Base-by-base conservation (phyloP, 2,329 filamentous ascomycete species). In the Penicillium hordei region DNA sequence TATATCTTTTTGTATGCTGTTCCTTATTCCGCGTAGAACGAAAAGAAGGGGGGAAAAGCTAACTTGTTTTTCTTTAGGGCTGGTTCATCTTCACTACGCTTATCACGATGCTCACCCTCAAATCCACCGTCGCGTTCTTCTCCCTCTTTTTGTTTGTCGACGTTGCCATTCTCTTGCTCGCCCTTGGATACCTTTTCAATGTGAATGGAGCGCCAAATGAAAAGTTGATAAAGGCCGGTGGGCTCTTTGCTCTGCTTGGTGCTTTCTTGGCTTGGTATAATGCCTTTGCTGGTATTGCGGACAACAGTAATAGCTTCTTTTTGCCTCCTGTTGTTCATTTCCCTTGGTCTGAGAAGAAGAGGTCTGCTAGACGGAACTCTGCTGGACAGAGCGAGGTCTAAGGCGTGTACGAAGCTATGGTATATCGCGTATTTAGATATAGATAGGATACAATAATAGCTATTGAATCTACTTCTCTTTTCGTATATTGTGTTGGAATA, bases 81-180 rank as follows among this genome's bases (percentile, higher is more conserved):
- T 92, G 89, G 89, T 91, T 89, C 78, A 90, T 93, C 75, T 93
- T 92, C 78, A 92, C 89, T 36, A 86, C 85, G 48, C 72, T 92
- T 48, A 76, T 91, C 57, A 79, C 90, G 29, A 64, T 91, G 39
- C 87, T 86, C 78, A 92, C 89, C 0, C 78, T 92, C 44, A 85
- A 85, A 63, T 91, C 89, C 2, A 90, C 88, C 40, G 78, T 91
- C 65, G 87, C 88, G 62, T 91, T 92, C 81, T 90, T 87, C 79
- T 69, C 80, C 13, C 83, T 93, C 31, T 92, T 92, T 80, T 83
- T 91, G 73, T 84, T 82, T 46, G 86, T 92, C 57, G 89, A 91
- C 72, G 68, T 91, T 15, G 83, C 87, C 55, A 90, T 91, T 76
- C 79, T 92, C 58, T 81, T 89, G 70, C 82, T 93, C 31, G 83